Conservation (phyloP, 164 flowering plant genomes). For the Platanus orientalis region DNA sequence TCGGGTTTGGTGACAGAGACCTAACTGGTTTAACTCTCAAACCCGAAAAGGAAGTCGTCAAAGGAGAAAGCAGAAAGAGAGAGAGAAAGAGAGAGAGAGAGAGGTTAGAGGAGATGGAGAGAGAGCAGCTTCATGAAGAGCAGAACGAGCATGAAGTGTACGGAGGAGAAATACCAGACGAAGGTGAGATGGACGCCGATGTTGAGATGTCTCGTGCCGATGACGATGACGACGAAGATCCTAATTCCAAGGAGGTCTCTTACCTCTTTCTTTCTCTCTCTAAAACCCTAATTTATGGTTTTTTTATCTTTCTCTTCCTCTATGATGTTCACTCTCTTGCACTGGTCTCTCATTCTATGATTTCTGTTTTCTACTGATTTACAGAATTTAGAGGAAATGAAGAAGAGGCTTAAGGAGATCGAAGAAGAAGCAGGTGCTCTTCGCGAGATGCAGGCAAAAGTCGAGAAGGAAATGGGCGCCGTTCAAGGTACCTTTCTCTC, state of each 20-base stretch:
- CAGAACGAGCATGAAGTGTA: constrained; percentile 62
- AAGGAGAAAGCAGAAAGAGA: background rate
- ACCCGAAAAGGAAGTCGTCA: too few relatives aligned
- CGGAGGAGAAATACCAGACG: constrained; percentile 84
- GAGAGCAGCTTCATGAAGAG: constrained; percentile 29
- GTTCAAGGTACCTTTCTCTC: constrained; percentile 41
- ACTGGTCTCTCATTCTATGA: background rate
- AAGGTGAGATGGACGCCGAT: constrained; percentile 61
- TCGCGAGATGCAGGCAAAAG: too few relatives aligned
- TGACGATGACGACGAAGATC: constrained; percentile 48
- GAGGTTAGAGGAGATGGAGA: too few relatives aligned
- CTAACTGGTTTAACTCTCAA: too few relatives aligned
- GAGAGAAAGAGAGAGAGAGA: background rate
- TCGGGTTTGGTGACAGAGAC: too few relatives aligned
- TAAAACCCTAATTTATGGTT: constrained; percentile 15
- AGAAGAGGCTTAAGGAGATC: constrained; percentile 71
- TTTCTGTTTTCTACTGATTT: background rate
- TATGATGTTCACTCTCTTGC: background rate
- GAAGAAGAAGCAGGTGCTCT: constrained; percentile 81
- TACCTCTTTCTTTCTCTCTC: background rate
- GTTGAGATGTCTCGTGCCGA: constrained; percentile 69
- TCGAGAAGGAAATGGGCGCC: constrained; percentile 71
- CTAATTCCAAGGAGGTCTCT: constrained; percentile 36
- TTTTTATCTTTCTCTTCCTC: background rate
- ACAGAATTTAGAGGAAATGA: constrained; percentile 77